These are phyloP conservation scores for Calonectria pteridis DNA, from an alignment of 2,329 filamentous ascomycete species.

Conservation along the genomic window DNA sequence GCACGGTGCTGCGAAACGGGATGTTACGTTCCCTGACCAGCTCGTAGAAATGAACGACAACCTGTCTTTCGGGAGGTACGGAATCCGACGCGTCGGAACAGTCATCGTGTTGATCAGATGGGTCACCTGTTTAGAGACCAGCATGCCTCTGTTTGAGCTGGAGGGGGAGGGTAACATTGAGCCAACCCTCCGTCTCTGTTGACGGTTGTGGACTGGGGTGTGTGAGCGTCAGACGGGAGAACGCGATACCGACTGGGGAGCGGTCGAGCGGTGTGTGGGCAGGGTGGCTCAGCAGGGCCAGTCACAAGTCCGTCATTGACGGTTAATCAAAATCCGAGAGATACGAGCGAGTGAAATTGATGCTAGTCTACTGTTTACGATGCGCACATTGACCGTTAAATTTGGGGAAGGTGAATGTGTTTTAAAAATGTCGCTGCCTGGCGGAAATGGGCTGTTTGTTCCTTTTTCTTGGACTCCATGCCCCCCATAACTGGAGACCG, in stretches of 20 bases:
- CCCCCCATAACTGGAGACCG: not conserved
- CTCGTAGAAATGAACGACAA: not conserved
- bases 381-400: not conserved
- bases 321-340: constrained; percentile 17
- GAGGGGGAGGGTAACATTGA: constrained; percentile 9
- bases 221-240: constrained; percentile 41
- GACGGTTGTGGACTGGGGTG: constrained; percentile 7
- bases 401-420: not conserved
- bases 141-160: not conserved
- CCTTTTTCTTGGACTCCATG: not conserved
- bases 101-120: constrained; percentile 8
- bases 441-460: not conserved
- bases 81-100: not conserved
- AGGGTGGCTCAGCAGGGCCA: not conserved
- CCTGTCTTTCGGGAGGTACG: not conserved
- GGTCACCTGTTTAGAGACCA: not conserved
- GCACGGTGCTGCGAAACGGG: not conserved
- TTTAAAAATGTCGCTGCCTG: not conserved
- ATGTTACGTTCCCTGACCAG: not conserved
- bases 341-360: constrained; percentile 17
- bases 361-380: constrained; percentile 5
- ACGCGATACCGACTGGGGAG: constrained; percentile 33
- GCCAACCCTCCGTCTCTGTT: constrained; percentile 6
- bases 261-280: not conserved
- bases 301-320: not conserved